Evolutionary conservation across 768 basidiomycete species (phyloP).

Genomic region (Collybia nuda): DNA sequence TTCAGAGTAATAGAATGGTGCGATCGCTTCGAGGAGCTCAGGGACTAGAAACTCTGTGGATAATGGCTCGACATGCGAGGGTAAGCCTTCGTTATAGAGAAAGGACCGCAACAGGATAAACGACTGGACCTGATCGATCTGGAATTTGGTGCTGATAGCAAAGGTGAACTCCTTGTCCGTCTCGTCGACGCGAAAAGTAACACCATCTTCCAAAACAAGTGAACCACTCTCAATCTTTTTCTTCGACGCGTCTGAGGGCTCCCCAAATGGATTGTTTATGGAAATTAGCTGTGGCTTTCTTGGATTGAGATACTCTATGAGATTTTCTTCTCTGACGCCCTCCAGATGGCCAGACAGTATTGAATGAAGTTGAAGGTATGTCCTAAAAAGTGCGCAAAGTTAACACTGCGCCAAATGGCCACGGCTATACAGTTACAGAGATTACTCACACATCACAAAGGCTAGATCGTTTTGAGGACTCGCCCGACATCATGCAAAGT

Average conservation of each 20-base stretch:
- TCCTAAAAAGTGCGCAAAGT: conserved; percentile 35
- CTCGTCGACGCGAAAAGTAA: conserved; percentile 60
- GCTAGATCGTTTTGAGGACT: conserved; percentile 62
- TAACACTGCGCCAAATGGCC: conserved; percentile 1
- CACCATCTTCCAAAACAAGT: conserved; percentile 67
- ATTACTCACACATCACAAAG: conserved; percentile 66
- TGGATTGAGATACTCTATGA: conserved; percentile 55
- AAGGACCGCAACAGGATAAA: conserved; percentile 75
- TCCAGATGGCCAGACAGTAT: conserved; percentile 60
- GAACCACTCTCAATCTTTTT: conserved; percentile 66
- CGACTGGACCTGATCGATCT: conserved; percentile 81
- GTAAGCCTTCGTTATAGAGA: conserved; percentile 74
- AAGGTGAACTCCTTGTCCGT: conserved; percentile 69
- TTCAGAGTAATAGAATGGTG: conserved; percentile 82
- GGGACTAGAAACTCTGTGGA: conserved; percentile 45
- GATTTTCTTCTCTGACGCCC: conserved; percentile 55
- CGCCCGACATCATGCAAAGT: conserved; percentile 37
- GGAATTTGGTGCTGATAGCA: conserved; percentile 70
- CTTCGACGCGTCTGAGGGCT: conserved; percentile 65
- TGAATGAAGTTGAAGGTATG: conserved; percentile 63
- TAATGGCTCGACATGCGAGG: conserved; percentile 42
- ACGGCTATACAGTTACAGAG: background rate
- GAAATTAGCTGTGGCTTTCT: conserved; percentile 58
- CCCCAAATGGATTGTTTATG: conserved; percentile 65
- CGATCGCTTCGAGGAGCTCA: conserved; percentile 69